Evolutionary conservation across 202 grass and related monocot genomes (phyloP).

Genomic region (Zizania palustris): DNA sequence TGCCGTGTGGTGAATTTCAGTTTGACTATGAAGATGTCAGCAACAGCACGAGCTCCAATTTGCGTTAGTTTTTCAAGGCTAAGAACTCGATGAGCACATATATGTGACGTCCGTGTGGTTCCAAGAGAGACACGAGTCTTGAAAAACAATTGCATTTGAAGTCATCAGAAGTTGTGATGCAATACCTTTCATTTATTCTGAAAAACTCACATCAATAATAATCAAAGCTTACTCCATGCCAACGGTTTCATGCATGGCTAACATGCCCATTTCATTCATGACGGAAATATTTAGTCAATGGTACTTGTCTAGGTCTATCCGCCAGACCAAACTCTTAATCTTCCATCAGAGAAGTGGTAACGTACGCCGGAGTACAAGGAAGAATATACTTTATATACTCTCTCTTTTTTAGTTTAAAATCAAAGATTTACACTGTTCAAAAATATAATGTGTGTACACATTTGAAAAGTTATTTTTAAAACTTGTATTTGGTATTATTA

Average conservation of each 20-base stretch:
- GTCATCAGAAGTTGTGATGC: not conserved
- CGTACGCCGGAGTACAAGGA: too few relatives aligned
- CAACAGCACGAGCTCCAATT: not conserved
- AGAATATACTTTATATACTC: too few relatives aligned
- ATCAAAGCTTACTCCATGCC: not conserved
- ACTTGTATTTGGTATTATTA: too few relatives aligned
- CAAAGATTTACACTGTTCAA: too few relatives aligned
- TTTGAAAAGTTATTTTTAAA: too few relatives aligned
- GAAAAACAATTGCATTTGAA: not conserved
- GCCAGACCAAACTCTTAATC: not conserved
- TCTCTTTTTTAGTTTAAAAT: too few relatives aligned
- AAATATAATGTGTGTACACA: too few relatives aligned
- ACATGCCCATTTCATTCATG: not conserved
- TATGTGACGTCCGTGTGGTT: not conserved
- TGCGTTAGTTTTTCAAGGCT: not conserved
- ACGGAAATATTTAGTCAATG: not conserved
- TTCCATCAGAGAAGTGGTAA: not conserved
- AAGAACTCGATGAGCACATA: not conserved
- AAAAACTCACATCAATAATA: not conserved
- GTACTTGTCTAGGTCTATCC: too few relatives aligned
- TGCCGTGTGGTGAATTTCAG: not conserved
- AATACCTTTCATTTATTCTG: too few relatives aligned
- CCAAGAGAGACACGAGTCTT: not conserved
- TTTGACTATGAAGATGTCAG: not conserved
- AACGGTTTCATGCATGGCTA: not conserved